Evolutionary conservation across 345 rosid genomes (phyloP), one percentile per base, ranked within the genome.

Genomic region (Gossypium stocksii): DNA sequence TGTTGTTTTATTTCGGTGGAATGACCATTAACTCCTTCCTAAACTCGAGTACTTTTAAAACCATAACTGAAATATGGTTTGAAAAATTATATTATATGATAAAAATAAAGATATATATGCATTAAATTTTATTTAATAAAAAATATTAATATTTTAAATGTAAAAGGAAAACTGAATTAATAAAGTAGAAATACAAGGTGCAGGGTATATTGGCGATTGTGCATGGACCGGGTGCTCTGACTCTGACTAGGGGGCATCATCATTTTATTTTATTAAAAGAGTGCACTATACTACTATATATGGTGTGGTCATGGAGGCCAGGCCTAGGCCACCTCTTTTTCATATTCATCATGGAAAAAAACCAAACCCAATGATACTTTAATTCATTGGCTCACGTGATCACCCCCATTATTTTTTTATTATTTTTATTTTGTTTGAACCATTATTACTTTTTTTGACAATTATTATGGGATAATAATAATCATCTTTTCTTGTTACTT

Each of bases 231-330:
- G 49, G 49, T 45, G 49, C 2, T 45, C 51, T 46, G 51, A 46
- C 14, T 46, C 51, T 46, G 51, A 46, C 51, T 11, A 3, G 51
- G 51, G 51, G 51, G 41, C 51, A 46, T 59, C 51, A 60, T 78
- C 48, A 64, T 63, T 15, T 20, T 29, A 34, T 34, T 34, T 15
- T 29, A 59, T 74, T 17, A 81, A 56, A 72, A 44, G 71, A 48
- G 71, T 23, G 76, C 79, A 66, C 49, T 45, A 45, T 45, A 10
- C 58, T 62, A 38, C 41, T 7, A 56, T 46, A 57, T 25, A 9
- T 9, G 10, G 20, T 25, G 25, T 9, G 10, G 20, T 16, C 15
- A 52, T 76, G 80, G 77, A 72, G 76, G 67, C 80, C 82, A 79
- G 49, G 49, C 49, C 49, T 34, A 34, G 41, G 41, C 41, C 41